Evolutionary conservation across 2,329 filamentous ascomycete species (phyloP), one percentile per base, ranked within the genome.

Genomic region (Penicillium sp.): DNA sequence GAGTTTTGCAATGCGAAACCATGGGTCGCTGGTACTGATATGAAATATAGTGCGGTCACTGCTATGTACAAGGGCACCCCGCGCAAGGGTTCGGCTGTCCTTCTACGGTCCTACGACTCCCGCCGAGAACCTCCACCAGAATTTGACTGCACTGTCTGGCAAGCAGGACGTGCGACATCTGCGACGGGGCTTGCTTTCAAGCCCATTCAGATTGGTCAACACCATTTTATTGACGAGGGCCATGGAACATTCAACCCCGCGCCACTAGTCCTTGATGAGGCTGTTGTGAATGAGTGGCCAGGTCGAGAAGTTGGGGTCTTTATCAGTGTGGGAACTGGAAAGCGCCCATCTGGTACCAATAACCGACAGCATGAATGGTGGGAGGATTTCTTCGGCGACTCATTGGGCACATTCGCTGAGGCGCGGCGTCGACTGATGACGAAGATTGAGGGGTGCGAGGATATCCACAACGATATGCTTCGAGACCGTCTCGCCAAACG

Each of bases 361-460:
- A 82, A 85, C 49, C 79, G 81, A 41, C 81, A 85, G 61, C 86
- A 92, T 61, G 82, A 91, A 61, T 97, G 93, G 93, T 97, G 95
- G 80, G 93, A 97, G 72, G 91, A 89, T 8, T 95, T 97, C 71
- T 80, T 87, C 33, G 82, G 83, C 9, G 81, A 83, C 51, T 81
- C 80, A 43, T 80, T 97, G 68, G 92, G 93, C 53, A 91, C 92
- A 37, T 97, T 95, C 73, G 92, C 92, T 1, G 94, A 99, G 67
- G 94, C 94, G 8, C 84, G 93, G 62, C 84, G 89, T 64, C 87
- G 87, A 60, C 81, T 99, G 65, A 93, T 97, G 57, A 77, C 87
- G 47, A 97, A 99, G 75, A 96, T 99, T 60, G 94, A 99, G 73
- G 92, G 90, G 2, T 99, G 94, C 73, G 94, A 99, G 74, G 86